A percentile compares a stretch with the other conserved stretches of the same genome.
Evolutionary conservation across 2,329 filamentous ascomycete genomes (phyloP).

Genomic region (Penicillium glabrum): DNA sequence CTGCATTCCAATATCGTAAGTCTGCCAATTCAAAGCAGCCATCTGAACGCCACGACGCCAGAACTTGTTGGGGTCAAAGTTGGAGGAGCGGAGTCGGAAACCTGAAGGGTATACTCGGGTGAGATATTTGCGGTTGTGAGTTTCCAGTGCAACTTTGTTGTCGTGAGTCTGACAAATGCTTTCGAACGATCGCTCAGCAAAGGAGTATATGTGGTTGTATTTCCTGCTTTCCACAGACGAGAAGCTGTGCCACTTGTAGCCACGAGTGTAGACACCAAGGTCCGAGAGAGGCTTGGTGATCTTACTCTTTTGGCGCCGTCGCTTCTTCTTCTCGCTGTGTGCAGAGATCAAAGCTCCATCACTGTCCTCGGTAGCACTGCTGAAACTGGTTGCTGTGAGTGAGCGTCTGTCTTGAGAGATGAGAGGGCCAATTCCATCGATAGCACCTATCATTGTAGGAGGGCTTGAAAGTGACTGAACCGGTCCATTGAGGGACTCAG

Average conservation of each 20-base stretch:
- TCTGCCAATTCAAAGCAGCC: conserved; percentile 98
- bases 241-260: conserved; percentile 83
- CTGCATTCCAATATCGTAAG: conserved; percentile 92
- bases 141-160: conserved; percentile 74
- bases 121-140: conserved; percentile 86
- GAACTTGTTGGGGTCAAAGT: conserved; percentile 90
- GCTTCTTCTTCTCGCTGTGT: conserved; percentile 57
- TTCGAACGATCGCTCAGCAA: conserved; percentile 86
- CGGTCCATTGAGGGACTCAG: conserved; percentile 55
- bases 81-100: conserved; percentile 79
- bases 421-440: conserved; percentile 45
- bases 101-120: conserved; percentile 93
- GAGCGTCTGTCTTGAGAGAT: conserved; percentile 54
- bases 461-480: conserved; percentile 54
- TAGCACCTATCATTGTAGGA: conserved; percentile 47
- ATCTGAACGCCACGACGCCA: conserved; percentile 97
- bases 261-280: conserved; percentile 75
- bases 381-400: conserved; percentile 54
- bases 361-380: conserved; percentile 73
- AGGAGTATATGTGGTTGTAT: conserved; percentile 94
- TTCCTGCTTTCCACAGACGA: conserved; percentile 74
- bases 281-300: conserved; percentile 81
- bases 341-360: conserved; percentile 58
- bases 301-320: conserved; percentile 68
- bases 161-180: conserved; percentile 74